phyloP scores from a whole-genome alignment of 2,329 filamentous ascomycete genomes.

The Penicillium sp. region DNA sequence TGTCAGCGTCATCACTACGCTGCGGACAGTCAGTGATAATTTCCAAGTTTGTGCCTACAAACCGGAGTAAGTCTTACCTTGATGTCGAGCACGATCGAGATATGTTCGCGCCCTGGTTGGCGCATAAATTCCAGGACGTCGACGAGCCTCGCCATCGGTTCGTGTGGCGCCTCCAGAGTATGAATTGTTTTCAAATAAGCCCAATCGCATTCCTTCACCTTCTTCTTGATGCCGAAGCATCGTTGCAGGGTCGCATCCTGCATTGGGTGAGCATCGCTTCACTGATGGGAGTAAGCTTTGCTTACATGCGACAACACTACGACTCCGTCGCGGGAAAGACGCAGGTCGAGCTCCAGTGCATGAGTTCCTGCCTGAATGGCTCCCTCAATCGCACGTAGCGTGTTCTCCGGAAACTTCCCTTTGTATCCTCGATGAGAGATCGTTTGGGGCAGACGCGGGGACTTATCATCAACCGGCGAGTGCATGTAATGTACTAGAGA shows the following conservation, averaged over 20 bases:
- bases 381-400: constrained; percentile 69
- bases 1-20: constrained; percentile 49
- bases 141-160: constrained; percentile 66
- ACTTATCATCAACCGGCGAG: constrained; percentile 1
- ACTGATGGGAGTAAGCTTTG: neutral
- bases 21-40: constrained; percentile 4
- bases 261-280: constrained; percentile 4
- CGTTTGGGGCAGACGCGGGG: constrained; percentile 29
- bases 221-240: constrained; percentile 71
- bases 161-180: constrained; percentile 63
- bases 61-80: constrained; percentile 53
- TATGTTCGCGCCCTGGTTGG: constrained; percentile 57
- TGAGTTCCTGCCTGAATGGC: constrained; percentile 71
- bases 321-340: constrained; percentile 74
- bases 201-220: constrained; percentile 73
- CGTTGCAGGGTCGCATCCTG: constrained; percentile 72
- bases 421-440: constrained; percentile 53
- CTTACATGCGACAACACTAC: constrained; percentile 78
- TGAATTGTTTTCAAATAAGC: constrained; percentile 63
- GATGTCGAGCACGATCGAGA: constrained; percentile 85
- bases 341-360: constrained; percentile 83
- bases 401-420: constrained; percentile 76
- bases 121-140: constrained; percentile 72
- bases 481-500: constrained; percentile 14
- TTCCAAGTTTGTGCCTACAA: neutral